Conservation (phyloP, 192 early-diverging fungal genomes). For the Rhizophagus clarus region DNA sequence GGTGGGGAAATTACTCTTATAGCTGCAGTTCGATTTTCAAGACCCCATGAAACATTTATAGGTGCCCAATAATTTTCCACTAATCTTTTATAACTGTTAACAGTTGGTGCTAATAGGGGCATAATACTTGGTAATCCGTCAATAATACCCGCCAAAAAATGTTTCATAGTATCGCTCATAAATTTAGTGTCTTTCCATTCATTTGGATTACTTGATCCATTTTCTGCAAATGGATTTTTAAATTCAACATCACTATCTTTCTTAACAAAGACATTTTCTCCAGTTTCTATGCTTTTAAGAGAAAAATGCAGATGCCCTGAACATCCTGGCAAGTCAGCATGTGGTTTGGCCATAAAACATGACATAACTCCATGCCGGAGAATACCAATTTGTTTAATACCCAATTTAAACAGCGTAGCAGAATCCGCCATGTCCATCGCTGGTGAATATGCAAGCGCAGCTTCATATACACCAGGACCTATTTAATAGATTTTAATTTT, state of each 20-base stretch:
- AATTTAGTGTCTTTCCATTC: constrained; percentile 35
- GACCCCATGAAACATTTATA: constrained; percentile 77
- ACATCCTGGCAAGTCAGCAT: constrained; percentile 70
- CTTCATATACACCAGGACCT: constrained; percentile 84
- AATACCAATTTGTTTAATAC: constrained; percentile 69
- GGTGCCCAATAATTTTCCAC: constrained; percentile 87
- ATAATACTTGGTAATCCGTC: constrained; percentile 70
- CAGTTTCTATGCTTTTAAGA: constrained; percentile 48
- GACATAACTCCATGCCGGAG: constrained; percentile 69
- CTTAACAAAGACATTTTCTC: constrained; percentile 57
- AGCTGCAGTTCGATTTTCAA: constrained; percentile 71
- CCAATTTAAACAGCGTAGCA: constrained; percentile 77
- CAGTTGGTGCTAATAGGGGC: constrained; percentile 73
- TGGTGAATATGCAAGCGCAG: constrained; percentile 65
- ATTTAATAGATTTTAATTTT: neutral
- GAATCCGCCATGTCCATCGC: constrained; percentile 67
- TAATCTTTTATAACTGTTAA: constrained; percentile 84
- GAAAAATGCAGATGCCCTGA: constrained; percentile 82
- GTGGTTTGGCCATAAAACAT: constrained; percentile 87
- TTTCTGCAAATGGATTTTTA: neutral
- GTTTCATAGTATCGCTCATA: constrained; percentile 60
- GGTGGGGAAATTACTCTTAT: constrained; percentile 78
- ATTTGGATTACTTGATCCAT: neutral
- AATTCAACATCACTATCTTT: constrained; percentile 18
- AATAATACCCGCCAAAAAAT: constrained; percentile 56